These are phyloP conservation scores for Ceratocystiopsis minuta DNA, from an alignment of 2,329 filamentous ascomycete species.

Conservation along the genomic window DNA sequence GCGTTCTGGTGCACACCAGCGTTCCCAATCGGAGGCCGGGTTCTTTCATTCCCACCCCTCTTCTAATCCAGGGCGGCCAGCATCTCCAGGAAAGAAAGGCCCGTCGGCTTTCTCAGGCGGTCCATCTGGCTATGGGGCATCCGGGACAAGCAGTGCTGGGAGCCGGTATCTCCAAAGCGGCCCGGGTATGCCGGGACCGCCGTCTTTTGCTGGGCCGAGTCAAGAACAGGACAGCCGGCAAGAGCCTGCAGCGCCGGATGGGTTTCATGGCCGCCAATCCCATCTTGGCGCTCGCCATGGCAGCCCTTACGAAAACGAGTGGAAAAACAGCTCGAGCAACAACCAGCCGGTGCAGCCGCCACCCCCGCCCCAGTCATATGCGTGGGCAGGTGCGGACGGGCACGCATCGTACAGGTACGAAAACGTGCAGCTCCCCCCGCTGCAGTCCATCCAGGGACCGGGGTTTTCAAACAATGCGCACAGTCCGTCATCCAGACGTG, in stretches of 20 bases:
- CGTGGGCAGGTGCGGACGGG: too few species aligned
- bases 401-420: background rate
- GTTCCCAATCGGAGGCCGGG: slow-evolving; percentile 9
- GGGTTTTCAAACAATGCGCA: background rate
- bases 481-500: background rate
- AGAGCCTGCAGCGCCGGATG: too few species aligned
- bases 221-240: too few species aligned
- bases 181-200: background rate
- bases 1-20: slow-evolving; percentile 6
- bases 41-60: slow-evolving; percentile 1
- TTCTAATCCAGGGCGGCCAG: too few species aligned
- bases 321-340: background rate
- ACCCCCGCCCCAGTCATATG: background rate
- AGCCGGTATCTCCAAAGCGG: background rate
- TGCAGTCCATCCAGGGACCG: slow-evolving; percentile 1
- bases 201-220: background rate
- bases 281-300: too few species aligned
- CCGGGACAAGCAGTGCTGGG: too few species aligned
- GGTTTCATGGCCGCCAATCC: too few species aligned
- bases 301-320: background rate
- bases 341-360: too few species aligned
- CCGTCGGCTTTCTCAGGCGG: too few species aligned
- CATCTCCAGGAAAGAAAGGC: too few species aligned
- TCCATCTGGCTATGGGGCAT: too few species aligned
- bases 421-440: slow-evolving; percentile 5